Evolutionary conservation across 371 early-diverging fungal genomes (phyloP), one percentile per base, ranked within the genome.

Genomic region (Syncephalastrum contaminatum): DNA sequence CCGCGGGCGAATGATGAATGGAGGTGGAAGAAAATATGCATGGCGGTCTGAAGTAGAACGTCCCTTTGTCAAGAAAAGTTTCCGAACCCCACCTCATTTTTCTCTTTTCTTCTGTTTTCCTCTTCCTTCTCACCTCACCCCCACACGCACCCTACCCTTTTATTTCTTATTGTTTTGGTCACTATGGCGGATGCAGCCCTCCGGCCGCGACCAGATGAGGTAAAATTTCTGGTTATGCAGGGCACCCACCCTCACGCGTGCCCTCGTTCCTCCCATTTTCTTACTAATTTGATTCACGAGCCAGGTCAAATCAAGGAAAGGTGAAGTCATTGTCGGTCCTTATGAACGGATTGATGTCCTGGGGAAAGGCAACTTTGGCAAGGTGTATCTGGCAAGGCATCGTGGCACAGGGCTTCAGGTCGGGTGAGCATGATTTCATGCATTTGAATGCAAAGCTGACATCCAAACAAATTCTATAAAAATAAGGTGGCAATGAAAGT

Each of bases 361-460:
- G 39, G 95, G 93, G 6, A 84, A 86, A 58, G 95, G 95, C 6
- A 92, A 89, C 36, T 92, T 89, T 72, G 90, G 91, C 46, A 89
- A 91, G 64, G 95, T 94, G 7, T 86, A 90, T 51, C 65, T 91
- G 24, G 91, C 85, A 15, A 71, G 85, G 62, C 75, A 90, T 64
- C 58, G 66, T 45, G 47, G 59, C 5, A 84, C 82, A 16, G 80
- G 81, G 15, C 77, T 87, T 43, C 81, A 86, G 68, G 93, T 93
- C 36, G 36, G 36, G 36, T 30, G 36, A 30, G 36, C 36, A 30
- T 30, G 36, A 8, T 19, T 19, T n/a, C 13, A 54, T 30, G 36
- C 36, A 4, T 50, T 22, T 30, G 18, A 24, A 36, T 40, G 16
- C 30, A 40, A 21, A 3, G n/a, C 44, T 48, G 45, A 45, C 41